phyloP scores from a whole-genome alignment of 192 early-diverging fungal species.

The Lobosporangium transversale region DNA sequence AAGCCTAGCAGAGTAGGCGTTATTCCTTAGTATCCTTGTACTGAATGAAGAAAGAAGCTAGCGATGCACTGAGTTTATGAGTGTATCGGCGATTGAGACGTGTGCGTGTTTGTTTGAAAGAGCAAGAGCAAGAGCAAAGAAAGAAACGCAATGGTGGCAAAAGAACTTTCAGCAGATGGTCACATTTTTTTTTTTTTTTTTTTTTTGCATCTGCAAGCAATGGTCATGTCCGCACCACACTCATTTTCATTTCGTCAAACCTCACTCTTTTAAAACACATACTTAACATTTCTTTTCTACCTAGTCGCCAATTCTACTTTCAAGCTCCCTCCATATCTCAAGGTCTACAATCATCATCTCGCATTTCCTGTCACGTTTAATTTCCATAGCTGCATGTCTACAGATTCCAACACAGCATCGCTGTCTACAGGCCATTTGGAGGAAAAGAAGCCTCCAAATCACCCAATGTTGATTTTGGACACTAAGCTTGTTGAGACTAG shows the following conservation, averaged over 20 bases:
- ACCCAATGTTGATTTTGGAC: neutral
- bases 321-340: neutral
- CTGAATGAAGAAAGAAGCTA: neutral
- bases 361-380: constrained; percentile 1
- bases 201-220: no score
- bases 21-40: no score
- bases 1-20: no score
- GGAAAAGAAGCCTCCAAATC: neutral
- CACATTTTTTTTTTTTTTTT: constrained; percentile 8
- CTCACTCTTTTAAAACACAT: no score
- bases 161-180: no score
- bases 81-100: no score
- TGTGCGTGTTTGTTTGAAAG: no score
- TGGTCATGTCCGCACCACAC: neutral
- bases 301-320: no score
- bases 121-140: neutral
- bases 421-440: neutral
- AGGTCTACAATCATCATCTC: neutral
- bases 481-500: neutral
- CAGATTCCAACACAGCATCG: neutral
- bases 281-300: no score
- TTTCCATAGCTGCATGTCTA: no score
- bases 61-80: no score
- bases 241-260: neutral
- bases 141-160: neutral